Percentiles rank a stretch among this genome's conserved stretches.
Conservation (phyloP, 805 yeast genomes). For the Candida nemodendra region DNA sequence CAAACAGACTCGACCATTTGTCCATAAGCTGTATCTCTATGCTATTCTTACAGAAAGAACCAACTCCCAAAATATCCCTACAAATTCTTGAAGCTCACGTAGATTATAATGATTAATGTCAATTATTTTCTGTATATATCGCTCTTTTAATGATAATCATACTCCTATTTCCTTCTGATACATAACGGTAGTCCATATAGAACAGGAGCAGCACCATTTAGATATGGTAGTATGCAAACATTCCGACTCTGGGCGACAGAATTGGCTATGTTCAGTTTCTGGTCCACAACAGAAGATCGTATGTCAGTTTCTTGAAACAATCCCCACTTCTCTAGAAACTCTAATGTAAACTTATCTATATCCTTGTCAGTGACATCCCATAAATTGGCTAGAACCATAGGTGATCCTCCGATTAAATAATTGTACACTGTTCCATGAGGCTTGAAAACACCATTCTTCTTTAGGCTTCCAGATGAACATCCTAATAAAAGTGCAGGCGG, state of each 20-base stretch:
- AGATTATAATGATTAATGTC: neutral
- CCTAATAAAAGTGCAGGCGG: constrained; percentile 78
- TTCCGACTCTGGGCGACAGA: constrained; percentile 66
- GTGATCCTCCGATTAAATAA: constrained; percentile 78
- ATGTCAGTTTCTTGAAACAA: too few species aligned
- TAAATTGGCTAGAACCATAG: constrained; percentile 77
- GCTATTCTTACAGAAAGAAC: too few species aligned
- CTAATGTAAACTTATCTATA: constrained; percentile 71
- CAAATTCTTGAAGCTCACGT: too few species aligned
- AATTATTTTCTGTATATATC: too few species aligned
- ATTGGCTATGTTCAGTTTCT: constrained; percentile 38
- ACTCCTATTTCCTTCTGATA: constrained; percentile 12
- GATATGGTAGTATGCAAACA: constrained; percentile 63
- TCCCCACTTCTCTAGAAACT: constrained; percentile 68
- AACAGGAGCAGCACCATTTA: constrained; percentile 93
- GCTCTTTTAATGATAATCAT: too few species aligned
- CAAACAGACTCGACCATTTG: too few species aligned
- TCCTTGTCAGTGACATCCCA: constrained; percentile 99
- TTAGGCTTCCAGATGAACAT: constrained; percentile 80
- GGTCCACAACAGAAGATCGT: constrained; percentile 5
- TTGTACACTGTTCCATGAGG: constrained; percentile 76
- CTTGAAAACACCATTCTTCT: constrained; percentile 56
- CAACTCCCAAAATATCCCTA: too few species aligned
- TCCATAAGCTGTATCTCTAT: too few species aligned
- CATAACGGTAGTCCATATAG: constrained; percentile 80